A percentile compares a stretch with the other conserved stretches of the same genome.
Evolutionary conservation across 2,329 filamentous ascomycete species (phyloP).

Genomic region (Talaromyces sp.): DNA sequence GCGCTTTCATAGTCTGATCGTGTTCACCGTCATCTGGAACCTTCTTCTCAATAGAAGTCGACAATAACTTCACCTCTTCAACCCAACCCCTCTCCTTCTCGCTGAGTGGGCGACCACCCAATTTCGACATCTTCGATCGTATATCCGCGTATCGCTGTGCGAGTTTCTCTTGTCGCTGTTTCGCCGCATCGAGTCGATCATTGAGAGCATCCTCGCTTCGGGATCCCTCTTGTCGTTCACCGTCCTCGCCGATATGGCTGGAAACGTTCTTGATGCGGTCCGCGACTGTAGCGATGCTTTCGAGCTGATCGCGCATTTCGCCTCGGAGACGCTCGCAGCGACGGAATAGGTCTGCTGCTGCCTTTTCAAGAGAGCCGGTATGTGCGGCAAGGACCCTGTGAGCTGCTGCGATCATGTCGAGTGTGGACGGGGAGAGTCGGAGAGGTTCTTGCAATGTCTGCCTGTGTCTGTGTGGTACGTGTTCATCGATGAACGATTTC

Average conservation of each 20-base stretch:
- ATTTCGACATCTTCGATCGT: slow-evolving; percentile 43
- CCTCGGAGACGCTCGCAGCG: slow-evolving; percentile 50
- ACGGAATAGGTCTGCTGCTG: slow-evolving; percentile 53
- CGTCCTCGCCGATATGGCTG: slow-evolving; percentile 39
- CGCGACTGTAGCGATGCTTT: slow-evolving; percentile 46
- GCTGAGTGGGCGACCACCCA: slow-evolving; percentile 46
- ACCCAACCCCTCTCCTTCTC: slow-evolving; percentile 49
- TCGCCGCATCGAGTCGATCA: slow-evolving; percentile 42
- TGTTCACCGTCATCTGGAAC: slow-evolving; percentile 22
- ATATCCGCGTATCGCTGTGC: slow-evolving; percentile 45
- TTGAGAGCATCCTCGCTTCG: slow-evolving; percentile 38
- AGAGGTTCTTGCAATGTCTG: slow-evolving; percentile 47
- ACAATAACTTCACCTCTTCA: slow-evolving; percentile 43
- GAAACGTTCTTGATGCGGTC: slow-evolving; percentile 46
- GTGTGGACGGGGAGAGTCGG: slow-evolving; percentile 48
- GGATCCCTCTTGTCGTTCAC: slow-evolving; percentile 32
- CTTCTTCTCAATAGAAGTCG: slow-evolving; percentile 35
- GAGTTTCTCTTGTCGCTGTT: slow-evolving; percentile 42
- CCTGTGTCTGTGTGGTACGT: slow-evolving; percentile 45
- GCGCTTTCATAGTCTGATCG: slow-evolving; percentile 33
- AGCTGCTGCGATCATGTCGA: slow-evolving; percentile 49
- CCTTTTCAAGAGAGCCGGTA: slow-evolving; percentile 47
- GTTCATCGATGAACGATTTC: slow-evolving; percentile 43
- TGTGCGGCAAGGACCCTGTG: slow-evolving; percentile 49
- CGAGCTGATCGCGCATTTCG: slow-evolving; percentile 50